Evolutionary conservation across 495 filamentous ascomycete species (phyloP).

Genomic region (Evansstolkia leycettana): DNA sequence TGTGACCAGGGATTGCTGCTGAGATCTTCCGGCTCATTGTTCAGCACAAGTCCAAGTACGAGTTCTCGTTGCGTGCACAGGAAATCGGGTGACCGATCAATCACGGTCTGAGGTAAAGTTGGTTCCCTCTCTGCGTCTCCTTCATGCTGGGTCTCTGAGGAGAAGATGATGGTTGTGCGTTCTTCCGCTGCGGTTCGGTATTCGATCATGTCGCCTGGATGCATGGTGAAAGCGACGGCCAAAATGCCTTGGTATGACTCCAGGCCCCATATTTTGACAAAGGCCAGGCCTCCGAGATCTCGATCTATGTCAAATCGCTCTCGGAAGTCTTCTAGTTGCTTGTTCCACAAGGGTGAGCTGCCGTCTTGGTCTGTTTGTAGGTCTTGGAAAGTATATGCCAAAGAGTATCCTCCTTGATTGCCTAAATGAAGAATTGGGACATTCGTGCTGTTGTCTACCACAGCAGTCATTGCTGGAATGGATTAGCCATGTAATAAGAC

Average conservation of each 20-base stretch:
- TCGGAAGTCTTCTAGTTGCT: slow-evolving; percentile 17
- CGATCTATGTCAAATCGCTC: slow-evolving; percentile 33
- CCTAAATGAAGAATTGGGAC: slow-evolving; percentile 16
- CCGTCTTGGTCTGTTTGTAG: background rate
- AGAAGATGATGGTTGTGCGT: slow-evolving; percentile 24
- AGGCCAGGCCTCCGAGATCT: slow-evolving; percentile 29
- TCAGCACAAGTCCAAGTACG: slow-evolving; percentile 20
- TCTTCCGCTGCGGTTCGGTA: slow-evolving; percentile 32
- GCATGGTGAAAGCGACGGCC: slow-evolving; percentile 30
- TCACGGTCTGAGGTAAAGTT: slow-evolving; percentile 4
- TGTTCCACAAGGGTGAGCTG: slow-evolving; percentile 15
- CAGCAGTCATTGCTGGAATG: slow-evolving; percentile 15
- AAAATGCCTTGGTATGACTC: slow-evolving; percentile 26
- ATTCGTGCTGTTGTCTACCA: slow-evolving; percentile 5
- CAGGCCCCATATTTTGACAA: slow-evolving; percentile 38
- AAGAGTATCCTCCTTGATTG: slow-evolving; percentile 17
- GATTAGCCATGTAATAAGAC: slow-evolving; percentile 1
- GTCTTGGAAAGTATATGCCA: slow-evolving; percentile 3
- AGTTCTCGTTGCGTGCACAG: slow-evolving; percentile 12
- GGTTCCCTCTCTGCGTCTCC: slow-evolving; percentile 1
- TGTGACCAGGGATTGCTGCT: slow-evolving; percentile 9
- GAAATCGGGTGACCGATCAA: slow-evolving; percentile 3
- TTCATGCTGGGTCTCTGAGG: slow-evolving; percentile 4
- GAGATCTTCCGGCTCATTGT: slow-evolving; percentile 3
- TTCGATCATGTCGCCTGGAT: slow-evolving; percentile 41